Evolutionary conservation across 805 yeast species (phyloP), one percentile per base, ranked within the genome.

Genomic region (Yarrowia keelungensis): DNA sequence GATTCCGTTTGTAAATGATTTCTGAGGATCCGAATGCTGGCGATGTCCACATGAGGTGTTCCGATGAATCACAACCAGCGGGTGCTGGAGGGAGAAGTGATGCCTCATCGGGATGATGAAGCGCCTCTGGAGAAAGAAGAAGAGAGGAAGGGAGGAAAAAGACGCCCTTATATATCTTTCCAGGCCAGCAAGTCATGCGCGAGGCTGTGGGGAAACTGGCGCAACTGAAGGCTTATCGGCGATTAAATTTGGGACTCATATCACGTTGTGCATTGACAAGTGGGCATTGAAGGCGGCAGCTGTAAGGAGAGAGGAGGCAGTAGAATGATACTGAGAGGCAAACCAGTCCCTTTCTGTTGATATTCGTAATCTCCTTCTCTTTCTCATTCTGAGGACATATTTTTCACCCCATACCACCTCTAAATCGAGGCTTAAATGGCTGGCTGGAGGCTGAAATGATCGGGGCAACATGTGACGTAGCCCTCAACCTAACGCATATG

Each of bases 61-160:
- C 59, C 59, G 59, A 53, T 53, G 59, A 53, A 53, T 53, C 59
- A 53, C 46, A 53, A 39, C 59, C 59, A 22, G 45, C 45, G 14
- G 38, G 43, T 2, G 45, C 45, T 15, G 59, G 59, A 53, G 35
- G 59, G 59, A 53, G 59, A 53, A 39, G 43, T 19, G 45, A 12
- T 3, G 42, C 58, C 16, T 19, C 58, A 36, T 36, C 32, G 2
- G 54, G 10, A 10, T 2, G 43, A 36, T 36, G 58, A 16, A 16
- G 59, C 32, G 45, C 45, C 45, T 53, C 59, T 53, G 45, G n/a
- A n/a, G 56, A 49, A 51, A 35, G 32, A 53, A 39, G 45, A 53
- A 38, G 42, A 15, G 38, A 22, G 35, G 41, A 36, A 51, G 1
- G 10, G 59, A 7, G 59, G 45, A 19, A 8, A 4, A 2, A 8